Base-by-base conservation (phyloP, 1,284 basidiomycete species). In the Microbotryum silenes-acaulis region DNA sequence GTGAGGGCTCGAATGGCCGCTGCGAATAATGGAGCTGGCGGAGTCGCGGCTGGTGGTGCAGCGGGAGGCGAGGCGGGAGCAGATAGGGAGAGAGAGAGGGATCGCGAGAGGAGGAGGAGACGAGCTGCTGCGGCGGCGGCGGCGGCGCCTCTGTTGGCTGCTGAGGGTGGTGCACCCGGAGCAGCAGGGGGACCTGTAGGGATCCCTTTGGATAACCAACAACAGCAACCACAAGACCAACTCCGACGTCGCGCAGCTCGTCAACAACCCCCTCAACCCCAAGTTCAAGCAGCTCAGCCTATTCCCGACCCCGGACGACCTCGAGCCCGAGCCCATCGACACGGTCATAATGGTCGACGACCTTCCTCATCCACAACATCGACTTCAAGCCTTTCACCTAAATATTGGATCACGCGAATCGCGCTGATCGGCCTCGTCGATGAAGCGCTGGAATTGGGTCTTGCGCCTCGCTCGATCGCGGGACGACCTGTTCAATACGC, bases 341-440 rank as follows among this genome's bases (percentile, higher is more conserved):
- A 60, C 4, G 59, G 55, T 42, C 51, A 42, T 4, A 59, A n/a
- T 62, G 63, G 29, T 64, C 58, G 14, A 54, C 61, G 23, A 12
- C 37, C 37, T 42, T 42, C 37, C 4, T 42, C 37, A 14, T 56
- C 61, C 42, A 50, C 45, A 33, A 31, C 54, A 64, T 20, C 59
- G 37, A 42, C 60, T 9, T 70, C 64, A 6, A 56, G 65, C 20
- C 54, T 72, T n/a, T 70, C 70, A 1, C 71, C 72, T 12, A 68
- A 67, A 44, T 74, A 73, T 61, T 73, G 72, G 72, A 65, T 74
- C 51, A 68, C 70, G 59, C 51, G 63, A 20, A 57, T 72, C 57
- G 73, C 73, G 3, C 63, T 69, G 6, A 61, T 72, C 47, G 73
- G 73, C 0, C 60, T 74, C 45, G 69, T 67, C 14, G 63, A 64